A percentile compares a stretch with the other conserved stretches of the same genome.
phyloP scores from a whole-genome alignment of 2,329 filamentous ascomycete species.

The Neospermospora avenae region DNA sequence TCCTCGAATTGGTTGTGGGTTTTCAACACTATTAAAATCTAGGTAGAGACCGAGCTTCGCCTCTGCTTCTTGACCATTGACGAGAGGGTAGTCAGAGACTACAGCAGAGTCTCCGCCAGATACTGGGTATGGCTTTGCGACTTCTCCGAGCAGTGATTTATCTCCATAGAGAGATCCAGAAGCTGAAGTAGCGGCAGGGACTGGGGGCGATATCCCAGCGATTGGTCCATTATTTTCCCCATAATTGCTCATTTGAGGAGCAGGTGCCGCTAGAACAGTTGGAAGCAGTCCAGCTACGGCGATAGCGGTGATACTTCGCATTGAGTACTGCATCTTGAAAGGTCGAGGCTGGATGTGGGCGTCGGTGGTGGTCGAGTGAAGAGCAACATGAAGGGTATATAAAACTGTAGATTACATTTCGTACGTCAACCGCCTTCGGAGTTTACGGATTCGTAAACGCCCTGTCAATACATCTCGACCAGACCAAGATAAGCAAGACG shows the following conservation, averaged over 20 bases:
- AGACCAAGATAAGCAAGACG: not conserved
- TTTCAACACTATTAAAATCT: conserved; percentile 49
- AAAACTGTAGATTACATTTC: no score
- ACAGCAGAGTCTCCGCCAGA: conserved; percentile 40
- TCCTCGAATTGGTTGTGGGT: conserved; percentile 54
- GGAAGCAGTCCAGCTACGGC: conserved; percentile 15
- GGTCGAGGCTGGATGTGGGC: not conserved
- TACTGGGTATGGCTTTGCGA: conserved; percentile 38
- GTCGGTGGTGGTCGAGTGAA: no score
- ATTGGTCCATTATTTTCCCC: conserved; percentile 43
- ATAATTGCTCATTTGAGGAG: conserved; percentile 37
- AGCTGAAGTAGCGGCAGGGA: conserved; percentile 38
- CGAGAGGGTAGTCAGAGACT: conserved; percentile 41
- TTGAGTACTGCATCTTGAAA: not conserved
- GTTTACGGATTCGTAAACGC: not conserved
- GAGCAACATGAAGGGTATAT: no score
- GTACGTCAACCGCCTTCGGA: no score
- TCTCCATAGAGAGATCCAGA: conserved; percentile 42
- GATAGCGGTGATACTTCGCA: conserved; percentile 5
- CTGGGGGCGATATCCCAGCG: conserved; percentile 40
- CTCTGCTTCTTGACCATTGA: conserved; percentile 50
- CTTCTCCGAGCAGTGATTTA: conserved; percentile 40
- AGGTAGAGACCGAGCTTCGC: conserved; percentile 49
- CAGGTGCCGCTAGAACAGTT: conserved; percentile 14
- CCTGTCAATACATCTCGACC: not conserved